phyloP scores from a whole-genome alignment of 1,139 yeast species.

The Nakaseomyces sp. region DNA sequence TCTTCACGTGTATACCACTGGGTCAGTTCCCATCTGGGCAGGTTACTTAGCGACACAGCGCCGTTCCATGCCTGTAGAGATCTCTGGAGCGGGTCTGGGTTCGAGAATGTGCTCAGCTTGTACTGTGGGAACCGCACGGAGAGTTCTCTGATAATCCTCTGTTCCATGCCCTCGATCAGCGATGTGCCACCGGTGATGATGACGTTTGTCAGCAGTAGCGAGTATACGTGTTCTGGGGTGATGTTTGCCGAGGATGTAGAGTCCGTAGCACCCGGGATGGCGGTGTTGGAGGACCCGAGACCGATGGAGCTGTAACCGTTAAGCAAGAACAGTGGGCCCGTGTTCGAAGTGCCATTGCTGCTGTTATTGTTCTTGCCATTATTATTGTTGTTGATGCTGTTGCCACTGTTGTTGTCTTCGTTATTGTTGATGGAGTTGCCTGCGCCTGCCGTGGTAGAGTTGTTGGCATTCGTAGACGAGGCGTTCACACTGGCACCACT shows the following conservation, averaged over 20 bases:
- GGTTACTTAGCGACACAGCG: conserved; percentile 22
- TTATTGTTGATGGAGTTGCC: background rate
- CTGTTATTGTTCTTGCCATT: conserved; percentile 8
- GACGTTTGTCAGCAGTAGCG: conserved; percentile 43
- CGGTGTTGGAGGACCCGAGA: conserved; percentile 11
- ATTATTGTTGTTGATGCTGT: background rate
- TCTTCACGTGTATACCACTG: conserved; percentile 23
- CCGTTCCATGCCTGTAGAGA: conserved; percentile 27
- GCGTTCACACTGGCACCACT: conserved; percentile 25
- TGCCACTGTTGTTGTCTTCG: background rate
- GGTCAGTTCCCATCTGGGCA: conserved; percentile 28
- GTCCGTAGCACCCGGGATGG: background rate
- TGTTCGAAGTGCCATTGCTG: background rate
- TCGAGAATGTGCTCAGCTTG: conserved; percentile 28
- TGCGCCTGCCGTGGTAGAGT: background rate
- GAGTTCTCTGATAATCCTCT: conserved; percentile 49
- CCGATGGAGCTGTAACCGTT: conserved; percentile 5
- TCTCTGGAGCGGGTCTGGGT: conserved; percentile 25
- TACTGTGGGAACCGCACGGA: conserved; percentile 29
- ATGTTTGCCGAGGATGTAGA: conserved; percentile 10
- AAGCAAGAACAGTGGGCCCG: background rate
- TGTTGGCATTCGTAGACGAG: conserved; percentile 11
- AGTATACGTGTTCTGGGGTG: conserved; percentile 16
- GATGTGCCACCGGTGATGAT: conserved; percentile 62
- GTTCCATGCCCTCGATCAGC: conserved; percentile 50